Base-by-base conservation (phyloP, 2,329 filamentous ascomycete species). In the Albophoma yamanashiensis region DNA sequence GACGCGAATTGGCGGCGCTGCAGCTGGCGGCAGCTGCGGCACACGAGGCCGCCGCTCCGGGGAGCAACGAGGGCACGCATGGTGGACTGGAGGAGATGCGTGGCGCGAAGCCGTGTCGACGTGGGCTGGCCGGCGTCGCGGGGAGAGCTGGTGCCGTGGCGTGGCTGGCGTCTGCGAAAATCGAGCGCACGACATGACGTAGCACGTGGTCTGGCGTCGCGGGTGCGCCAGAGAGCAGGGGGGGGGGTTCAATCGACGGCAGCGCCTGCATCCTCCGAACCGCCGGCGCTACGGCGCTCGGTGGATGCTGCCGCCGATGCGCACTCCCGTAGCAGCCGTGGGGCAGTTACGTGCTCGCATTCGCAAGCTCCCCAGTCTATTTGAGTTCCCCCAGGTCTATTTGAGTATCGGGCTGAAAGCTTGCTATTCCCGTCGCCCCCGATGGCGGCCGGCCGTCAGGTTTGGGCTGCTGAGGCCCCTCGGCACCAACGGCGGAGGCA, bases 1-100 rank as follows among this genome's bases (percentile, higher is more conserved):
- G 63, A 67, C 55, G 70, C 68, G 59, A 73, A 73, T 57, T 63
- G 67, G 34, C 70, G 70, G 55, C 67, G 71, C 56, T 71, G 70
- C 52, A 68, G 66, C 47, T 68, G 70, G 62, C 56, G 47, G 38
- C 68, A 72, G 62, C 63, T 69, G 17, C 68, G 70, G 65, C 71
- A 75, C 61, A 68, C 53, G 59, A 64, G 59, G 58, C 61, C 58
- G 61, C 56, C 59, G 63, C 60, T 53, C 68, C 55, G 27, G 59
- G 20, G 43, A 57, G 58, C 59, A 57, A 34, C 57, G 31, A 45
- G 27, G 0, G 42, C 55, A 42, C 65, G 64, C 65, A 68, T 68
- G 31, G 53, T 43, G 58, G 14, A 40, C 20, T 27, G 47, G 58
- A 15, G 31, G 53, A 40, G 27, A 14, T 34, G 50, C 27, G 50